A percentile compares a stretch with the other conserved stretches of the same genome.
phyloP scores from a whole-genome alignment of 169 alveolate genomes.

The Cryptosporidium parvum region DNA sequence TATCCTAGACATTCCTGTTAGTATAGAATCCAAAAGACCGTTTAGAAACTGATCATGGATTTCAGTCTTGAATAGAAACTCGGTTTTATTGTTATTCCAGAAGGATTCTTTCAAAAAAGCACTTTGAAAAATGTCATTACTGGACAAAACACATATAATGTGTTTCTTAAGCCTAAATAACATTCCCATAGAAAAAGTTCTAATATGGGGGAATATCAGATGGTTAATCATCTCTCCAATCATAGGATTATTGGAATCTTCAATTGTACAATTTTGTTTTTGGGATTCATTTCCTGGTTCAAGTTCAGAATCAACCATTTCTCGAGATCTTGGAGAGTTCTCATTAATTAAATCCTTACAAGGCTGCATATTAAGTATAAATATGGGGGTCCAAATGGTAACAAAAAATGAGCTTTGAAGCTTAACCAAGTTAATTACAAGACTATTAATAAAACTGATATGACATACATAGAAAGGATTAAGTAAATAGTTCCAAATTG shows the following conservation, averaged over 20 bases:
- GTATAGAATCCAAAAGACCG: constrained; percentile 30
- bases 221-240: constrained; percentile 3
- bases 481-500: constrained; percentile 47
- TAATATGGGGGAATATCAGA: constrained; percentile 17
- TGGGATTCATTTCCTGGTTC: background rate
- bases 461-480: constrained; percentile 36
- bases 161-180: constrained; percentile 24
- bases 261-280: background rate
- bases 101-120: constrained; percentile 5
- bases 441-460: constrained; percentile 20
- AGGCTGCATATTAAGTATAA: constrained; percentile 8
- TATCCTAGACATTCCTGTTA: constrained; percentile 36
- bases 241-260: constrained; percentile 14
- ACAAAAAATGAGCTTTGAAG: constrained; percentile 36
- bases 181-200: constrained; percentile 25
- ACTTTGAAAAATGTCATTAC: constrained; percentile 2
- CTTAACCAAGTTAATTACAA: constrained; percentile 25
- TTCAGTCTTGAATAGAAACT: background rate
- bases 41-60: constrained; percentile 2
- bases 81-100: constrained; percentile 16
- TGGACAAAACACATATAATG: constrained; percentile 7
- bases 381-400: constrained; percentile 60
- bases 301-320: background rate
- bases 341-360: background rate
- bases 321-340: constrained; percentile 6